Evolutionary conservation across 2,329 filamentous ascomycete genomes (phyloP).

Genomic region (Penicillium sp.): DNA sequence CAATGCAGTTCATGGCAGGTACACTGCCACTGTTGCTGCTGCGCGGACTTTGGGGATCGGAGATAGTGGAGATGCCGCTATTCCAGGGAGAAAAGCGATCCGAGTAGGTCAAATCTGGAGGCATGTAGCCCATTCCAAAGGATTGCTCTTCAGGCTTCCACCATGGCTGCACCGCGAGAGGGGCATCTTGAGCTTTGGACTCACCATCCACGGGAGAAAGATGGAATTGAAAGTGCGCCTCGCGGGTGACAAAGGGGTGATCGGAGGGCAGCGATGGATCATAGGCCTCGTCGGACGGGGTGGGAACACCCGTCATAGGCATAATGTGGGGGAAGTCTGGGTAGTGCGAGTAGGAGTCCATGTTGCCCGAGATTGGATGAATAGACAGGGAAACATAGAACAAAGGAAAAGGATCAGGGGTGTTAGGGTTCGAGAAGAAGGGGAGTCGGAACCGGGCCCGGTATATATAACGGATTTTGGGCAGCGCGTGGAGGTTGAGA

Average conservation of each 20-base stretch:
- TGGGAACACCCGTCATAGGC: constrained; percentile 6
- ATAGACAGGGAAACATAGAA: neutral
- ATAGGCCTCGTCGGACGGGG: constrained; percentile 6
- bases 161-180: constrained; percentile 10
- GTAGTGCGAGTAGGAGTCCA: constrained; percentile 19
- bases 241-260: constrained; percentile 14
- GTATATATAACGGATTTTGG: constrained; percentile 15
- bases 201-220: constrained; percentile 9
- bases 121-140: constrained; percentile 7
- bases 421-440: too few species aligned
- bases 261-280: constrained; percentile 15
- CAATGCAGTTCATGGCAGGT: constrained; percentile 20
- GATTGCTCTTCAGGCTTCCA: constrained; percentile 6
- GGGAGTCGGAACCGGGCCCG: too few species aligned
- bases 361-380: neutral
- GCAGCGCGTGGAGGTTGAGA: neutral
- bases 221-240: constrained; percentile 13
- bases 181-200: neutral
- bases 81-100: constrained; percentile 24
- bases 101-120: constrained; percentile 11
- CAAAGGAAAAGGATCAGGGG: neutral
- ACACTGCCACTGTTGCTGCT: constrained; percentile 22
- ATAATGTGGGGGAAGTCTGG: constrained; percentile 14
- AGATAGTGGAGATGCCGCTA: constrained; percentile 25
- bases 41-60: constrained; percentile 31